Base-by-base conservation (phyloP, 1,284 basidiomycete genomes). In the Ceratorhiza oryzae-sativae region DNA sequence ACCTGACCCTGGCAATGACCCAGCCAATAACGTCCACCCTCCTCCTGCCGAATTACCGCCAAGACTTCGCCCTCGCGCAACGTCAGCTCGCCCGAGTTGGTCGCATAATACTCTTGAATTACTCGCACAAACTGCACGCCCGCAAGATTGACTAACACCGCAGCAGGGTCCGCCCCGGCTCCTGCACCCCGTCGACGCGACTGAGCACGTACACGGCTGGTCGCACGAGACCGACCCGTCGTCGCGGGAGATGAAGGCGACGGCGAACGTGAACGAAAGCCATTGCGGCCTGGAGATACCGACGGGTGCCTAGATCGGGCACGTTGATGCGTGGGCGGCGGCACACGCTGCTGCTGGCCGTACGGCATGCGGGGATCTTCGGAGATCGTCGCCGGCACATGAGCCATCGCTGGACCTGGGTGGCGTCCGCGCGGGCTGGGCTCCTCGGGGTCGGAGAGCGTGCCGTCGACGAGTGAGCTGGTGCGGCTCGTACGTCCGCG, bases 121-220 rank as follows among this genome's bases (percentile, higher is more conserved):
- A 41, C 65, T 13, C 65, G 65, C 20, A 68, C 65, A 36, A 68
- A 68, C 41, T 68, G 51, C n/a, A 68, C 65, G 36, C 65, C 65
- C 18, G 65, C 53, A 41, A 68, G 65, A 25, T 68, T 58, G 39
- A 68, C 39, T 5, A 68, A 41, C 51, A 58, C 39, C 20, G 36
- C 36, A 1, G 65, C 65, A 3, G 65, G 65, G 53, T 68, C 65
- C 20, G 30, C 25, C 13, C 32, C 65, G 5, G 65, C 9, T 8
- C 36, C 41, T 23, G 51, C 12, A 39, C 32, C 55, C 0, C 65
- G 65, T 1, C 65, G 65, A 23, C 65, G 65, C 20, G 65, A 68
- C 27, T 58, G 51, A 1, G 65, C 65, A 15, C 65, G 63, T 32
- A 45, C 13, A 12, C 63, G 65, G 65, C 65, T 68, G 20, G 39